Percentiles rank a stretch among this genome's conserved stretches.
Evolutionary conservation across 495 filamentous ascomycete species (phyloP).

Genomic region (Aspergillus coremiiformis): DNA sequence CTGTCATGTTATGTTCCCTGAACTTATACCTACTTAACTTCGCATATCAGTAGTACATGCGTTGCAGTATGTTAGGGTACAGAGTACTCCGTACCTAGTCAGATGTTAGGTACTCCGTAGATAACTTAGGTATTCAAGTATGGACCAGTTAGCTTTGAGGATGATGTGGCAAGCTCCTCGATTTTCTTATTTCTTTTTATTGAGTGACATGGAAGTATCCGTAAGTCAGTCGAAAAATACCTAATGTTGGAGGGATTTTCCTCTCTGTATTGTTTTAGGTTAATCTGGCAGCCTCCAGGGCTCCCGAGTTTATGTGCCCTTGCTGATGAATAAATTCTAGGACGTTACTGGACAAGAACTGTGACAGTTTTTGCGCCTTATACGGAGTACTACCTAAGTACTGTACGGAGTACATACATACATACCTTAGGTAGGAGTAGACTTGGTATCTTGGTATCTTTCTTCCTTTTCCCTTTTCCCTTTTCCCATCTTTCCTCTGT

Average conservation of each 20-base stretch:
- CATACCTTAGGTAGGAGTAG: too few relatives aligned
- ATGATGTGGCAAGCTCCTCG: constrained; percentile 7
- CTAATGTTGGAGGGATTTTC: not conserved
- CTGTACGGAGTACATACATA: too few relatives aligned
- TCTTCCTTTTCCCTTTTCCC: not conserved
- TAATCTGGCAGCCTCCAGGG: not conserved
- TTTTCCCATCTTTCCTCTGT: too few relatives aligned
- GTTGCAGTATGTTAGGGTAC: not conserved
- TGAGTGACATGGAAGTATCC: not conserved
- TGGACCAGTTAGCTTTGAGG: constrained; percentile 1
- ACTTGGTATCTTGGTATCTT: too few relatives aligned
- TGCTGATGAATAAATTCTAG: not conserved
- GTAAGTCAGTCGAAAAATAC: not conserved
- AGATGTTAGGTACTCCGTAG: not conserved
- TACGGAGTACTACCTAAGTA: not conserved
- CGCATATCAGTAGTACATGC: constrained; percentile 11
- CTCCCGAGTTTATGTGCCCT: not conserved
- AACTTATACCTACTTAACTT: constrained; percentile 8
- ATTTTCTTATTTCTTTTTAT: not conserved
- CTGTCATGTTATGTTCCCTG: not conserved
- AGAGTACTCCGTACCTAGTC: too few relatives aligned
- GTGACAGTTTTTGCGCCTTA: not conserved
- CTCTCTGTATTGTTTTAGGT: not conserved
- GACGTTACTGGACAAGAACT: not conserved
- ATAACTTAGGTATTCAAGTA: constrained; percentile 10